phyloP scores from a whole-genome alignment of 1,284 basidiomycete genomes.

The Kwoniella shivajii region DNA sequence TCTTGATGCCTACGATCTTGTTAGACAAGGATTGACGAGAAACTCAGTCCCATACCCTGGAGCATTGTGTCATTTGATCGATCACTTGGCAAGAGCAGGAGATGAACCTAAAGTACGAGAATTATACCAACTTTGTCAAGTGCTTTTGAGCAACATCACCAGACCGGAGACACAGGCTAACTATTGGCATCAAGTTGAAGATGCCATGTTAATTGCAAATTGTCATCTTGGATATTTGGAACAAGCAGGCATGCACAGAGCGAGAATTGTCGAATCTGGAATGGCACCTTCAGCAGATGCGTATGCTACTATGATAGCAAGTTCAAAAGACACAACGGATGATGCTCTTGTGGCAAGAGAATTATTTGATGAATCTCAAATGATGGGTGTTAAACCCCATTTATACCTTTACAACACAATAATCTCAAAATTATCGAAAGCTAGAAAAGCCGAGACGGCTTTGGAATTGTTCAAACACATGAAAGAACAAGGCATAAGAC shows the following conservation, averaged over 20 bases:
- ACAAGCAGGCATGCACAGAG: constrained; percentile 75
- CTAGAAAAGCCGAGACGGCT: constrained; percentile 84
- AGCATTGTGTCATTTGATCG: constrained; percentile 67
- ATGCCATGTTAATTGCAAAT: constrained; percentile 81
- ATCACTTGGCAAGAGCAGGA: constrained; percentile 65
- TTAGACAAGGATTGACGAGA: constrained; percentile 23
- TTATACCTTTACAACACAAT: constrained; percentile 92
- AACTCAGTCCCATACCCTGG: constrained; percentile 32
- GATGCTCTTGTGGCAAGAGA: constrained; percentile 82
- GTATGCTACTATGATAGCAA: constrained; percentile 84
- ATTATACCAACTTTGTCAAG: constrained; percentile 72
- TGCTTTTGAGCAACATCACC: constrained; percentile 57
- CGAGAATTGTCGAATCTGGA: constrained; percentile 74
- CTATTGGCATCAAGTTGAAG: constrained; percentile 78
- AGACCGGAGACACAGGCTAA: constrained; percentile 50
- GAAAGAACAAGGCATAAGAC: constrained; percentile 61
- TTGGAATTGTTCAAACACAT: constrained; percentile 84
- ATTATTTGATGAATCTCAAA: constrained; percentile 78
- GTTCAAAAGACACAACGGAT: constrained; percentile 88
- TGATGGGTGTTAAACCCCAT: constrained; percentile 71
- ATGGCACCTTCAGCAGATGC: constrained; percentile 81
- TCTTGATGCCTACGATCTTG: constrained; percentile 22
- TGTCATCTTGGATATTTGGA: constrained; percentile 79
- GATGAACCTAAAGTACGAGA: constrained; percentile 66
- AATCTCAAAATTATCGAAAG: constrained; percentile 90